Conservation (phyloP, 805 yeast species). For the Lipomyces yamadae region DNA sequence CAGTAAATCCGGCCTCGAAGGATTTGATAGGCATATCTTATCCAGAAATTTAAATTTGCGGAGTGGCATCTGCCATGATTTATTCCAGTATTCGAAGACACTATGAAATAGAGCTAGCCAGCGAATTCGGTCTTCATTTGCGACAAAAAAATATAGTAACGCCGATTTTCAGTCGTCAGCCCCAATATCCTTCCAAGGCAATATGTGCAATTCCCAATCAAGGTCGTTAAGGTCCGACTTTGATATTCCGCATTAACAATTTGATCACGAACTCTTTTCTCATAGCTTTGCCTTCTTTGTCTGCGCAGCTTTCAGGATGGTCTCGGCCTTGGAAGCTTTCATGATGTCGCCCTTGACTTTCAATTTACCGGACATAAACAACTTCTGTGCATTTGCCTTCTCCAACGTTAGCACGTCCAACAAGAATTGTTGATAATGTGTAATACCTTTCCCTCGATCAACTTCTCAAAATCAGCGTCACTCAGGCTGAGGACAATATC, state of each 20-base stretch:
- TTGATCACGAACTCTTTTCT: background rate
- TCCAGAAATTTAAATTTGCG: background rate
- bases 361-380: slow-evolving; percentile 82
- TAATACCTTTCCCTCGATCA: slow-evolving; percentile 67
- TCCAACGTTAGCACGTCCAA: background rate
- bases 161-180: background rate
- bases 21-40: background rate
- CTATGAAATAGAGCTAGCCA: background rate
- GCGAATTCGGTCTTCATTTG: background rate
- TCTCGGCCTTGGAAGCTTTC: slow-evolving; percentile 67
- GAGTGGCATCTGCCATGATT: background rate
- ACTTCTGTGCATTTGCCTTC: slow-evolving; percentile 74
- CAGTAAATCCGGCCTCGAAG: background rate
- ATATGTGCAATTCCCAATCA: background rate
- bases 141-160: background rate
- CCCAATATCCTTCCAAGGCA: background rate
- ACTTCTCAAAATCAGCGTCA: slow-evolving; percentile 71
- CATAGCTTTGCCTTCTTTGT: slow-evolving; percentile 37
- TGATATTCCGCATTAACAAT: background rate
- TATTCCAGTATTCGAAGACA: background rate
- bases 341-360: slow-evolving; percentile 88
- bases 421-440: background rate
- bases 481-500: slow-evolving; percentile 69
- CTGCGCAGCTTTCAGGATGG: slow-evolving; percentile 38
- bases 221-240: background rate